These are phyloP conservation scores for Leccinum proliferum DNA, from an alignment of 1,284 basidiomycete genomes.

Conservation along the genomic window DNA sequence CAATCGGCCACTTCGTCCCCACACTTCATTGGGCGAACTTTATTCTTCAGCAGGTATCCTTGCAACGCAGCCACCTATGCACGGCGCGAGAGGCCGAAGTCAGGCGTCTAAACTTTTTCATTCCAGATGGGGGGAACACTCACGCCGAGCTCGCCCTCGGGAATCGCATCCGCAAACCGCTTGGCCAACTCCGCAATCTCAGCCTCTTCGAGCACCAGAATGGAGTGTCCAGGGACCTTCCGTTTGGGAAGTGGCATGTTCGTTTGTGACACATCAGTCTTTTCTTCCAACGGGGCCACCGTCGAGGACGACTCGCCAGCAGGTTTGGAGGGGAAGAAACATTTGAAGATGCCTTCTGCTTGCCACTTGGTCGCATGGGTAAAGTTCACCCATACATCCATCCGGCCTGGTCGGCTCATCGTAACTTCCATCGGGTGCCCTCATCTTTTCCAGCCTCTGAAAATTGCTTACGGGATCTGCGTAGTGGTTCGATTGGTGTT, in stretches of 20 bases:
- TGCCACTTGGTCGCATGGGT: slow-evolving; percentile 84
- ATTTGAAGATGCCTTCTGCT: slow-evolving; percentile 85
- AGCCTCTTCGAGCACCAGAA: slow-evolving; percentile 64
- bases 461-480: slow-evolving; percentile 47
- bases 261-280: slow-evolving; percentile 50
- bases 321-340: slow-evolving; percentile 74
- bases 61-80: slow-evolving; percentile 74
- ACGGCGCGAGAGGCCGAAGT: not conserved
- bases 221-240: slow-evolving; percentile 49
- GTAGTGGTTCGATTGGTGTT: slow-evolving; percentile 42
- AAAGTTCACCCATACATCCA: slow-evolving; percentile 88
- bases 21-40: slow-evolving; percentile 75
- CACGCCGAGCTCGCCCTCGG: slow-evolving; percentile 79
- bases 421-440: slow-evolving; percentile 74
- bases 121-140: slow-evolving; percentile 25
- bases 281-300: slow-evolving; percentile 20
- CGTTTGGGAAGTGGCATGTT: slow-evolving; percentile 66
- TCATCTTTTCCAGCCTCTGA: slow-evolving; percentile 54
- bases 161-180: slow-evolving; percentile 70
- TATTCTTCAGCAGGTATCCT: slow-evolving; percentile 80
- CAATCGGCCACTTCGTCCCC: slow-evolving; percentile 74
- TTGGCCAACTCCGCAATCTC: slow-evolving; percentile 73
- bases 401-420: slow-evolving; percentile 76
- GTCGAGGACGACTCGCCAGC: slow-evolving; percentile 20
- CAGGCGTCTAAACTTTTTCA: slow-evolving; percentile 1